Evolutionary conservation across 176 grass and related monocot species (phyloP).

Genomic region (Musa acuminata): DNA sequence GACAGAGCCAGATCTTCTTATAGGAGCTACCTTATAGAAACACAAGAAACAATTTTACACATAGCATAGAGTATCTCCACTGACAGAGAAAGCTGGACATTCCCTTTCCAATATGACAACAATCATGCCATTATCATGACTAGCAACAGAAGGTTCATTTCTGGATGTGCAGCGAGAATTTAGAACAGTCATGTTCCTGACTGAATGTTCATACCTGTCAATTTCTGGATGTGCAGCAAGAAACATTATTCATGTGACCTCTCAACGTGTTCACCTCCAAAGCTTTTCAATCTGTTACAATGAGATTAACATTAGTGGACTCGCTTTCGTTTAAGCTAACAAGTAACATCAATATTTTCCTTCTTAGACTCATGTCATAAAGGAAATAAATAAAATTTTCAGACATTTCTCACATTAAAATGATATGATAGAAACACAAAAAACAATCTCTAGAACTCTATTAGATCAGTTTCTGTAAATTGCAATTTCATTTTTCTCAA

Average conservation of each 20-base stretch:
- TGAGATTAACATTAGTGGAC: constrained; percentile 10
- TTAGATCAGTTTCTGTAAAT: not conserved
- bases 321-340: no score
- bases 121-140: constrained; percentile 89
- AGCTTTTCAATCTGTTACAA: constrained; percentile 70
- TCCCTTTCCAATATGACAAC: constrained; percentile 88
- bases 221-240: constrained; percentile 28
- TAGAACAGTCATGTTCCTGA: constrained; percentile 80
- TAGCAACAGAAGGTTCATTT: constrained; percentile 97
- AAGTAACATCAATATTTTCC: not conserved
- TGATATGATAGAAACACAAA: not conserved
- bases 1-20: constrained; percentile 57
- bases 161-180: constrained; percentile 81
- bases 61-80: constrained; percentile 61
- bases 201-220: constrained; percentile 76
- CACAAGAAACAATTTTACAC: constrained; percentile 81
- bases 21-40: constrained; percentile 52
- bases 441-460: not conserved
- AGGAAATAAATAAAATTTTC: not conserved
- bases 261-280: constrained; percentile 93
- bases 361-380: not conserved
- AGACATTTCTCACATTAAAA: not conserved
- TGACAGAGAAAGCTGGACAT: constrained; percentile 62
- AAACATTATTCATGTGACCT: constrained; percentile 96
- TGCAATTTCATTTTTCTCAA: not conserved